Conservation (phyloP, 2,329 filamentous ascomycete species). For the Myriangium duriaei region DNA sequence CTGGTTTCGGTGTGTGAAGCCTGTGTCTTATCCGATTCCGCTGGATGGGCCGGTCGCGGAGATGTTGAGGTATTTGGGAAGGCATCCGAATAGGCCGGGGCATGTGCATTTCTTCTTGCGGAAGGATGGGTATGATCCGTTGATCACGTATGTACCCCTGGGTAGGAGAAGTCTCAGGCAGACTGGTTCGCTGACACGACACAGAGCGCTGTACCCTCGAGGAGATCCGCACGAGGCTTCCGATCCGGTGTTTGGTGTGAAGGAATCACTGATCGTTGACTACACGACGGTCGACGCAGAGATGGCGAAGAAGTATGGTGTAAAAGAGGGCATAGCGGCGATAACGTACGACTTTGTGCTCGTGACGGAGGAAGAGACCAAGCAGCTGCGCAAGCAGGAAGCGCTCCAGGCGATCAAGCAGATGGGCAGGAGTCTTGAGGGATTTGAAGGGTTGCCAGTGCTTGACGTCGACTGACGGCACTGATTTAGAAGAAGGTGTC, state of each 20-base stretch:
- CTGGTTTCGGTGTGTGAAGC: conserved; percentile 18
- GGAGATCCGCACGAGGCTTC: conserved; percentile 66
- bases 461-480: conserved; percentile 45
- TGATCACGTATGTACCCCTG: conserved; percentile 15
- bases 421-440: conserved; percentile 52
- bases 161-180: too few species aligned
- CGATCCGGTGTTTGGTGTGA: conserved; percentile 73
- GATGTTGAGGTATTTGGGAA: conserved; percentile 14
- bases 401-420: conserved; percentile 52
- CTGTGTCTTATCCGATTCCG: conserved; percentile 20
- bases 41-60: conserved; percentile 17
- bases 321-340: conserved; percentile 44
- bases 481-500: too few species aligned
- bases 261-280: conserved; percentile 58
- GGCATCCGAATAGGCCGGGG: conserved; percentile 18
- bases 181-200: not conserved
- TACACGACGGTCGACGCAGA: conserved; percentile 36
- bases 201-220: conserved; percentile 57
- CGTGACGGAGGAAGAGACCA: conserved; percentile 53
- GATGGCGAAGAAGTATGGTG: conserved; percentile 45
- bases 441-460: conserved; percentile 60
- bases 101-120: conserved; percentile 19
- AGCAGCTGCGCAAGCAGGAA: conserved; percentile 48
- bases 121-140: conserved; percentile 15
- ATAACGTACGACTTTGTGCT: conserved; percentile 57